These are phyloP conservation scores for Ustilago esculenta DNA, from an alignment of 1,284 basidiomycete species.

Conservation along the genomic window DNA sequence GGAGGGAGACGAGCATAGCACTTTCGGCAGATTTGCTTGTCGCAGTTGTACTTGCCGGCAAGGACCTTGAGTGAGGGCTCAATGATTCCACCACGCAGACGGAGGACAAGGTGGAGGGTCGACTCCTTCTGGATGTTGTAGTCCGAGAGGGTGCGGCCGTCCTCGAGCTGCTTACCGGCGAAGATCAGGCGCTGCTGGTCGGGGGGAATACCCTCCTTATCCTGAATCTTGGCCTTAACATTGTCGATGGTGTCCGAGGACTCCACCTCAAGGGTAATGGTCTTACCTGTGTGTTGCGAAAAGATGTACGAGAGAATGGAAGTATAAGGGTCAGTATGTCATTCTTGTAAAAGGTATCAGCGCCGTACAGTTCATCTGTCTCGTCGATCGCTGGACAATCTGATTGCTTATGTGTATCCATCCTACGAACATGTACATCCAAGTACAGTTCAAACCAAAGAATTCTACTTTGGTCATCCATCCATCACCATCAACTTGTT, in stretches of 20 bases:
- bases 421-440: no score
- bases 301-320: background rate
- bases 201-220: slow-evolving; percentile 80
- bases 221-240: slow-evolving; percentile 70
- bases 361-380: slow-evolving; percentile 2
- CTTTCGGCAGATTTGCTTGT: slow-evolving; percentile 87
- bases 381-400: slow-evolving; percentile 9
- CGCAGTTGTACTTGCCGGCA: slow-evolving; percentile 79
- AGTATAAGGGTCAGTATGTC: slow-evolving; percentile 8
- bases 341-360: background rate
- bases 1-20: slow-evolving; percentile 99
- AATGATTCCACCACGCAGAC: slow-evolving; percentile 66
- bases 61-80: slow-evolving; percentile 73
- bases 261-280: slow-evolving; percentile 68
- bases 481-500: no score
- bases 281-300: slow-evolving; percentile 61
- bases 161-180: slow-evolving; percentile 91
- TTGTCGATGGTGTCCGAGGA: slow-evolving; percentile 67
- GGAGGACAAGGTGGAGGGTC: slow-evolving; percentile 64
- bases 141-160: slow-evolving; percentile 69
- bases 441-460: background rate
- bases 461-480: no score
- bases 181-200: slow-evolving; percentile 99
- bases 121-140: slow-evolving; percentile 83
- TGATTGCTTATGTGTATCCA: no score